A percentile compares a stretch with the other conserved stretches of the same genome.
Conservation (phyloP, 108 stramenopile species). For the Nitzschia sp. region DNA sequence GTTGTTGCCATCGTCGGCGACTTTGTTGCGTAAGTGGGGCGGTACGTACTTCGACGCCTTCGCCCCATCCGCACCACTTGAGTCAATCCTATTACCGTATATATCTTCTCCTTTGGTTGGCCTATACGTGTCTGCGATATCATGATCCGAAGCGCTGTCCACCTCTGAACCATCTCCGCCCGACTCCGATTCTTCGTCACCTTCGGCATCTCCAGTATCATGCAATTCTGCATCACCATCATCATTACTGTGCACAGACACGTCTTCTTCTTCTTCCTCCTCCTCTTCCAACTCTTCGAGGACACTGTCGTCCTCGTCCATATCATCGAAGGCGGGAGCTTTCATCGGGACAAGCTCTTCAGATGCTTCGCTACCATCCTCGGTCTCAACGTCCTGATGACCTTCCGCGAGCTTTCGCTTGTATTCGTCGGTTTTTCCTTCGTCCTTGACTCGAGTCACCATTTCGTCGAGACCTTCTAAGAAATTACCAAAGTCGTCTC, state of each 20-base stretch:
- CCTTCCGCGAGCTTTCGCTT: background rate
- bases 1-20: constrained; percentile 14
- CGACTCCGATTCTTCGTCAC: constrained; percentile 1
- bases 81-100: constrained; percentile 82
- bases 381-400: constrained; percentile 23
- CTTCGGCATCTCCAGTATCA: background rate
- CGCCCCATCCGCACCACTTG: constrained; percentile 5
- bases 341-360: constrained; percentile 50
- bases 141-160: constrained; percentile 60
- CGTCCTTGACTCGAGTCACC: constrained; percentile 45
- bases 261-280: constrained; percentile 2
- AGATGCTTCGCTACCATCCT: constrained; percentile 28
- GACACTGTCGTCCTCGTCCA: constrained; percentile 43
- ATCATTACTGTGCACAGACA: too few relatives aligned
- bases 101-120: constrained; percentile 92
- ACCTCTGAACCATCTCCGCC: constrained; percentile 9
- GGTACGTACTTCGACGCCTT: constrained; percentile 78
- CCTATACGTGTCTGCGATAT: constrained; percentile 73
- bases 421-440: background rate
- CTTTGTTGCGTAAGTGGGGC: constrained; percentile 70
- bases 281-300: constrained; percentile 29
- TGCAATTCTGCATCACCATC: background rate
- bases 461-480: constrained; percentile 72
- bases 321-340: constrained; percentile 15
- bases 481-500: constrained; percentile 85